phyloP scores from a whole-genome alignment of 176 grass and related monocot species.

The Zoysia pacifica region DNA sequence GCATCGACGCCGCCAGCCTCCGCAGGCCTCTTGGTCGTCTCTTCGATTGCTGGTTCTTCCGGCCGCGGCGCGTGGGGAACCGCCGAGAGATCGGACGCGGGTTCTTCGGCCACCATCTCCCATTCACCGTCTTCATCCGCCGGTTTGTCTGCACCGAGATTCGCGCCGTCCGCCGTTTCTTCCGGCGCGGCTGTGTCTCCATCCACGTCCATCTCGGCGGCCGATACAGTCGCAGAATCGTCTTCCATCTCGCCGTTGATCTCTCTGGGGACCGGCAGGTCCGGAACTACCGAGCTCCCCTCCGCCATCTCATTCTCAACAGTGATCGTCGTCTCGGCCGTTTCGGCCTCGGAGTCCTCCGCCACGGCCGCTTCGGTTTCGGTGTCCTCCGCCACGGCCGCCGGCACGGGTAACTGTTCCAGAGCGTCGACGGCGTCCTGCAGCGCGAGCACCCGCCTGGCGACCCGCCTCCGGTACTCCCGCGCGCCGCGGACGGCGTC shows the following conservation, averaged over 20 bases:
- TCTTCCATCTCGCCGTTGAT: background rate
- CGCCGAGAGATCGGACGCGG: background rate
- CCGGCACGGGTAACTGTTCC: background rate
- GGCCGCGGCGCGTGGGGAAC: background rate
- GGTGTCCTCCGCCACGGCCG: background rate
- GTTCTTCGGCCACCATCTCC: constrained; percentile 36
- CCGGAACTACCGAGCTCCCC: background rate
- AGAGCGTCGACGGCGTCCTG: constrained; percentile 74
- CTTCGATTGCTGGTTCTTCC: background rate
- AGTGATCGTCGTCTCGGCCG: background rate
- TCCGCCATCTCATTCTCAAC: background rate
- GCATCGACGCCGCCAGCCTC: background rate
- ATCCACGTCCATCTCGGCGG: constrained; percentile 23
- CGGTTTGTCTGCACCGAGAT: background rate
- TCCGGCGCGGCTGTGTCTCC: background rate
- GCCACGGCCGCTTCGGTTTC: background rate
- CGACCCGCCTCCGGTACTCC: constrained; percentile 63
- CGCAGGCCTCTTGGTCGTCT: background rate
- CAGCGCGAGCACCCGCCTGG: constrained; percentile 55
- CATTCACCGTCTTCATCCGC: constrained; percentile 5
- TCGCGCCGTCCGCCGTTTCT: background rate
- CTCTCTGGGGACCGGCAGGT: background rate
- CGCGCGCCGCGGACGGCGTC: constrained; percentile 66
- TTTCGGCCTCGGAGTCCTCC: no score
- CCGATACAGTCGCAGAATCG: background rate